These are phyloP conservation scores for Neofusicoccum cordaticola DNA, from an alignment of 2,329 filamentous ascomycete genomes.

Conservation along the genomic window DNA sequence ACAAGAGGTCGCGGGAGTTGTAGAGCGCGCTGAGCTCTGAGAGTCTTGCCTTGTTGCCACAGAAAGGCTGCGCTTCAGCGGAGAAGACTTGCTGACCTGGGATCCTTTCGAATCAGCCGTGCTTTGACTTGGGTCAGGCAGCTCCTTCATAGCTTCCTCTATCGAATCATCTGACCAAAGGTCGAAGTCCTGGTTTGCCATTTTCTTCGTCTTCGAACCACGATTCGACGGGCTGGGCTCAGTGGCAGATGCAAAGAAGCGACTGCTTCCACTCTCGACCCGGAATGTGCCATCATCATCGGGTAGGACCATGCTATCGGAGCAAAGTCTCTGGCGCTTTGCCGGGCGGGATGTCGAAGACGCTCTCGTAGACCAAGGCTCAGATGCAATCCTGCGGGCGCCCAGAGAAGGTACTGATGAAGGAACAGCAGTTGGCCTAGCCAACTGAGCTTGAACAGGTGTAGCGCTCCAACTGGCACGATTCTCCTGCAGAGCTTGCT, in stretches of 20 bases:
- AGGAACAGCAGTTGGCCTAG: conserved; percentile 21
- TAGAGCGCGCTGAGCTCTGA: neutral
- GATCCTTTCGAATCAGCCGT: neutral
- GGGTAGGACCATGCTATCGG: conserved; percentile 34
- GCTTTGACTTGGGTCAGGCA: conserved; percentile 27
- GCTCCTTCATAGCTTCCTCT: conserved; percentile 40
- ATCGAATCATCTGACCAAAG: conserved; percentile 50
- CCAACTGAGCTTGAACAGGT: conserved; percentile 42
- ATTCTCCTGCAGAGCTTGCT: conserved; percentile 55
- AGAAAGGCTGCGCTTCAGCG: neutral
- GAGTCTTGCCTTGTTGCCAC: neutral
- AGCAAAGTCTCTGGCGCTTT: conserved; percentile 47
- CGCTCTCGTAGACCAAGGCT: neutral
- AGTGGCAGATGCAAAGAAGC: conserved; percentile 41
- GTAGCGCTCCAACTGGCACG: conserved; percentile 54
- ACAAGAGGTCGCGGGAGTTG: neutral
- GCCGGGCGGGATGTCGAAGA: conserved; percentile 43
- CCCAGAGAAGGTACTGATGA: neutral
- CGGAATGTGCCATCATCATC: conserved; percentile 25
- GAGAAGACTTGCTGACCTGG: neutral
- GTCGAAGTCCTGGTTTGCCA: conserved; percentile 40
- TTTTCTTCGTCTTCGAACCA: conserved; percentile 29
- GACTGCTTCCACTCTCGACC: conserved; percentile 38
- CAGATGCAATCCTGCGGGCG: neutral
- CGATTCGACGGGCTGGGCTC: conserved; percentile 43